Conservation (phyloP, 495 filamentous ascomycete species). For the Mytilinidion resinicola region DNA sequence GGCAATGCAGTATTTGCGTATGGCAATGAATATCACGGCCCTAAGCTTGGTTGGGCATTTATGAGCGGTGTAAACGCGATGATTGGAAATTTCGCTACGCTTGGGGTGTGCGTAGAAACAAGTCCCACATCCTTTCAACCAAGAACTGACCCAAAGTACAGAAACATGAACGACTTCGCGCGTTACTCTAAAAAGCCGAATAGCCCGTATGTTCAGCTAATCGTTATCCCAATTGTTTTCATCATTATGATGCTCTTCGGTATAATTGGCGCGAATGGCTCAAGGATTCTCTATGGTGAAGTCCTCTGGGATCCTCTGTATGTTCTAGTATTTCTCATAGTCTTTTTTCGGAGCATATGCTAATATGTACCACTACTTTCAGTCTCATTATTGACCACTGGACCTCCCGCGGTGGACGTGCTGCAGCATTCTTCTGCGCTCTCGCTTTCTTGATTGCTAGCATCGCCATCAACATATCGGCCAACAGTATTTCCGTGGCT, state of each 20-base stretch:
- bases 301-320: conserved; percentile 47
- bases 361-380: too few species aligned
- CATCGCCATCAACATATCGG: conserved; percentile 52
- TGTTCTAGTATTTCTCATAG: too few species aligned
- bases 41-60: too few species aligned
- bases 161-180: conserved; percentile 42
- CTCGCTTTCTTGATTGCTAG: conserved; percentile 44
- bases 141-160: too few species aligned
- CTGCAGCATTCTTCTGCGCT: conserved; percentile 51
- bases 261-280: conserved; percentile 48
- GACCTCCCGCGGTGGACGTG: conserved; percentile 38
- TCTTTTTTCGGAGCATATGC: too few species aligned
- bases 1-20: conserved; percentile 40
- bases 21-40: conserved; percentile 29
- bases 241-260: conserved; percentile 46
- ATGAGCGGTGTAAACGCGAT: not conserved
- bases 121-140: too few species aligned
- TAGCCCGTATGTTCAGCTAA: conserved; percentile 45
- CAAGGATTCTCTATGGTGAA: conserved; percentile 45
- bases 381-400: conserved; percentile 38
- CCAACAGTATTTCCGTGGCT: conserved; percentile 50
- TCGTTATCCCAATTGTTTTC: conserved; percentile 47
- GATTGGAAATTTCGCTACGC: not conserved
- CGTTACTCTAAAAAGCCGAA: conserved; percentile 43
- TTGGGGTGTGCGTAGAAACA: too few species aligned